Evolutionary conservation across 257 asterid species (phyloP), one percentile per base, ranked within the genome.

Genomic region (Ilex asprella): DNA sequence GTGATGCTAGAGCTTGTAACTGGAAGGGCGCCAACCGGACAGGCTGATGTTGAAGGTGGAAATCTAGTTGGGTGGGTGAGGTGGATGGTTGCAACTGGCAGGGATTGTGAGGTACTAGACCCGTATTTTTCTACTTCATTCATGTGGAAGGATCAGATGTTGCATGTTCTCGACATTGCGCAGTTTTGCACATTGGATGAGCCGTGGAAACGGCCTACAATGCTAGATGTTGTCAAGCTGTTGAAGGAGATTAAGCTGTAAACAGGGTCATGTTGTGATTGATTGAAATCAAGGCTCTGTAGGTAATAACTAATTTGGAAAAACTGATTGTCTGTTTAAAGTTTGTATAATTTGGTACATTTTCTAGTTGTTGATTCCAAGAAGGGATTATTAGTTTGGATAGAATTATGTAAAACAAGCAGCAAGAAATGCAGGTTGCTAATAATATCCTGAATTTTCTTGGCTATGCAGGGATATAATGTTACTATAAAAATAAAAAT

Each of bases 21-120:
- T 0, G 96, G 96, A 27, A 70, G 80, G 16, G 68, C 77, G 0
- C 92, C 97, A 12, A 77, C 73, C 1, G 97, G 97, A 30, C 97
- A 90, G 60, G 74, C 80, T 5, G 97, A 90, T 32, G 73, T 73
- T 3, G 96, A 90, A 62, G 96, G 97, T 14, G 96, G 96, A 12
- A 90, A 90, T 64, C 86, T 87, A 13, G 96, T 90, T 7, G 97
- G 97, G 1, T 90, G 97, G 96, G 87, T 82, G 35, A 80, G 91
- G 69, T 71, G 86, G 77, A 85, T 87, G 96, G 68, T 55, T 16
- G 81, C 64, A 0, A 70, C 60, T 7, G 84, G 92, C 0, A 73
- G 73, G 76, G 84, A 79, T 44, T 1, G 8, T 57, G 78, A 85
- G 54, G 67, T 74, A 10, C 58, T 85, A 2, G 93, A 80, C 50